Conservation (phyloP, 140 eudicot species). For the Senecio squalidus region DNA sequence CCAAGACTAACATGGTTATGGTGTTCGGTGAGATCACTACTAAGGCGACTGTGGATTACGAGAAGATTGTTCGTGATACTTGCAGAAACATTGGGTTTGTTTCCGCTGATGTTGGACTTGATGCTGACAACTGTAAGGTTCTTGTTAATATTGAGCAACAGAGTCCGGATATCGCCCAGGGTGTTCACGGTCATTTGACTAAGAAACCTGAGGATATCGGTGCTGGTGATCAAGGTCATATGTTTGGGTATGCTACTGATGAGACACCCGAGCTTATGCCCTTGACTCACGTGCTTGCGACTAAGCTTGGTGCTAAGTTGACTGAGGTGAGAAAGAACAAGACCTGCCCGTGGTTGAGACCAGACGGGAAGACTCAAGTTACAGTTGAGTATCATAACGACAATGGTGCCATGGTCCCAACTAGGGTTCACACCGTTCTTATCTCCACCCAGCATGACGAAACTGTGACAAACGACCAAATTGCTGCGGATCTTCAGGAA, state of each 20-base stretch:
- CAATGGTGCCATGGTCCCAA: slow-evolving; percentile 43
- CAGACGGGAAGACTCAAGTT: slow-evolving; percentile 47
- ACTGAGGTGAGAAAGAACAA: slow-evolving; percentile 44
- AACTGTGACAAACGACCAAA: slow-evolving; percentile 40
- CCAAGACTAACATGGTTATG: slow-evolving; percentile 53
- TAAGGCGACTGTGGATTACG: slow-evolving; percentile 41
- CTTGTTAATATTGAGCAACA: slow-evolving; percentile 45
- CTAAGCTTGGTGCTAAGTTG: slow-evolving; percentile 43
- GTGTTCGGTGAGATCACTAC: slow-evolving; percentile 49
- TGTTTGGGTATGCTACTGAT: slow-evolving; percentile 45
- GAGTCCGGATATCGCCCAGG: slow-evolving; percentile 45
- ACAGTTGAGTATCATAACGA: slow-evolving; percentile 46
- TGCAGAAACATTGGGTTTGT: slow-evolving; percentile 45
- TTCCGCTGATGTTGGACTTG: slow-evolving; percentile 47
- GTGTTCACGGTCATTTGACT: slow-evolving; percentile 51
- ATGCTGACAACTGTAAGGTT: slow-evolving; percentile 42
- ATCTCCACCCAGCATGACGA: slow-evolving; percentile 48
- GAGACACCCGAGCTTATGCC: slow-evolving; percentile 52
- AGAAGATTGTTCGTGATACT: slow-evolving; percentile 42
- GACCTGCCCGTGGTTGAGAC: slow-evolving; percentile 46
- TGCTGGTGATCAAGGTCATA: slow-evolving; percentile 52
- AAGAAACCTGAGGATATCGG: slow-evolving; percentile 45
- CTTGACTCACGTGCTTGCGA: slow-evolving; percentile 45
- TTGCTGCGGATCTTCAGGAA: slow-evolving; percentile 37
- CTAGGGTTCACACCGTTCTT: slow-evolving; percentile 39